phyloP scores from a whole-genome alignment of 2,329 filamentous ascomycete genomes.

The Penicillium sp. region DNA sequence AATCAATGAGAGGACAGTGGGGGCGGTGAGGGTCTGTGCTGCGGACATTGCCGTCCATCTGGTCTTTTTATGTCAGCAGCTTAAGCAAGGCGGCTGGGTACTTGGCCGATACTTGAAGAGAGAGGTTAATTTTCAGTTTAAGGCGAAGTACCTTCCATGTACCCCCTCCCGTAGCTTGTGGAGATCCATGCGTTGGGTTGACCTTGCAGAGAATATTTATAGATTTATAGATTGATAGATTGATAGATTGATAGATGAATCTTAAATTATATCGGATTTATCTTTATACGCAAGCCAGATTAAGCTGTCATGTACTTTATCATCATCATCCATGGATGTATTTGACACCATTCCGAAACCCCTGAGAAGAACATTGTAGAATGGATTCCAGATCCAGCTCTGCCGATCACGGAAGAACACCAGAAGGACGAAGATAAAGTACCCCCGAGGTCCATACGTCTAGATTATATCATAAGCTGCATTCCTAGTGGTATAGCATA shows the following conservation, averaged over 20 bases:
- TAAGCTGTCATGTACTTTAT: not conserved
- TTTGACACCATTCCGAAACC: constrained; percentile 3
- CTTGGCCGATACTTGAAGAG: not conserved
- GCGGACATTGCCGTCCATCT: not conserved
- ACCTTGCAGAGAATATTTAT: constrained; percentile 10
- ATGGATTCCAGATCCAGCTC: not conserved
- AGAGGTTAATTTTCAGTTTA: not conserved
- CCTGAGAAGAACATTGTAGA: constrained; percentile 1
- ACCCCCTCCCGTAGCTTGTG: not conserved
- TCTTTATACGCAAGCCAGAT: not conserved
- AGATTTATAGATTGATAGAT: constrained; percentile 7
- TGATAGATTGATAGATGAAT: constrained; percentile 5
- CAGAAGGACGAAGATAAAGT: not conserved
- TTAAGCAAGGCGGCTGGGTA: not conserved
- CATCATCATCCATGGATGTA: not conserved
- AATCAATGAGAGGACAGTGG: not conserved
- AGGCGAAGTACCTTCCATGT: not conserved
- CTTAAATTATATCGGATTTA: not conserved
- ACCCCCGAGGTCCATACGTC: no score
- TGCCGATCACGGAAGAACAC: constrained; percentile 5
- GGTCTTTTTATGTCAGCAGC: constrained; percentile 4
- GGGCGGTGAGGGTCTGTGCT: constrained; percentile 12
- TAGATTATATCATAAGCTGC: not conserved
- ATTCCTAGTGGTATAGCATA: not conserved
- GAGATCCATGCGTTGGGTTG: constrained; percentile 6